A percentile compares a stretch with the other conserved stretches of the same genome.
These are phyloP conservation scores for Rugiboletus extremiorientalis DNA, from an alignment of 1,284 basidiomycete genomes.

Conservation along the genomic window DNA sequence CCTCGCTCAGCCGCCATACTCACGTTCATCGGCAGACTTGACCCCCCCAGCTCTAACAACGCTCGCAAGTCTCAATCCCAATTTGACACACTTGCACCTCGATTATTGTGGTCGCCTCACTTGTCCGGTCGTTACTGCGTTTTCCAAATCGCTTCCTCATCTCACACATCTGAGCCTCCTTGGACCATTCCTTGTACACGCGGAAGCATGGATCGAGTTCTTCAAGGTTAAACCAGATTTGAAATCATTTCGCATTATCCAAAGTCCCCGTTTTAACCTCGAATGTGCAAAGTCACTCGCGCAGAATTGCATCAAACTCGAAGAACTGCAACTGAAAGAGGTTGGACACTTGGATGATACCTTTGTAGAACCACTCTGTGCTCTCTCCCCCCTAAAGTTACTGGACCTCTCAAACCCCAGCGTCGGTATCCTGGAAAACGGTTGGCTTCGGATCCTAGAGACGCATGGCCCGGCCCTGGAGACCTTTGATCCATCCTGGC, in stretches of 20 bases:
- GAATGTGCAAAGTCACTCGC: constrained; percentile 69
- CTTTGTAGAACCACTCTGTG: constrained; percentile 57
- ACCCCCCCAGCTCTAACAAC: constrained; percentile 64
- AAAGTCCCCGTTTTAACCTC: constrained; percentile 86
- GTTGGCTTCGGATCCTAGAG: constrained; percentile 57
- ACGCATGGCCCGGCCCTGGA: constrained; percentile 40
- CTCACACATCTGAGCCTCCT: constrained; percentile 80
- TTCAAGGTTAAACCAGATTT: constrained; percentile 64
- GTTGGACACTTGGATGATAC: constrained; percentile 71
- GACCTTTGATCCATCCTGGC: constrained; percentile 65
- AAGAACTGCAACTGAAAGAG: constrained; percentile 77
- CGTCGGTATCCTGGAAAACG: constrained; percentile 55
- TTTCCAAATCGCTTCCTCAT: constrained; percentile 62
- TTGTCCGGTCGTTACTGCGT: constrained; percentile 63
- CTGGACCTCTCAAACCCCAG: constrained; percentile 64
- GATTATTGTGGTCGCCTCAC: constrained; percentile 89
- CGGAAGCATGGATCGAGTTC: constrained; percentile 76
- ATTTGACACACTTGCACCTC: constrained; percentile 73
- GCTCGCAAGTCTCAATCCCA: constrained; percentile 78
- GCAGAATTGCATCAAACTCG: constrained; percentile 58
- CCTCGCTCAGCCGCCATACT: constrained; percentile 1
- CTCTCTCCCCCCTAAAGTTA: constrained; percentile 46
- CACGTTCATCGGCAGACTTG: constrained; percentile 51
- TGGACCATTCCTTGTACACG: constrained; percentile 86
- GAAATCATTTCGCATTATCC: constrained; percentile 76